Conservation (phyloP, 2,329 filamentous ascomycete species). For the Parascedosporium putredinis region DNA sequence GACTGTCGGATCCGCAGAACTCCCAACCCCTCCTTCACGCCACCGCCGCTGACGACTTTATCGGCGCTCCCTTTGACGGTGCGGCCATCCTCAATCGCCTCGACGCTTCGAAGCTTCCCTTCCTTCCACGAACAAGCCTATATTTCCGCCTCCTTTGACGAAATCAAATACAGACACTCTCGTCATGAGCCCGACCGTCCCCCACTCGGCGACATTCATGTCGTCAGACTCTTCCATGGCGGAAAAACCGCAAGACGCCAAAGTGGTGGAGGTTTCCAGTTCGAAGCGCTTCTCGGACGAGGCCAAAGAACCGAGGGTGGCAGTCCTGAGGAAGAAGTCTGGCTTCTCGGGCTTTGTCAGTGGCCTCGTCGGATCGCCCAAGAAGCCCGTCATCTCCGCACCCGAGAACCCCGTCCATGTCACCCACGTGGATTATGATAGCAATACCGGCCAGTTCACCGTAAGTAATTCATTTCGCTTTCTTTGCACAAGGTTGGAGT, state of each 20-base stretch:
- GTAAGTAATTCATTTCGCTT: constrained; percentile 54
- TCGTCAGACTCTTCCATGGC: constrained; percentile 45
- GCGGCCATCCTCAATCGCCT: constrained; percentile 50
- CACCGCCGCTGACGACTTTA: constrained; percentile 41
- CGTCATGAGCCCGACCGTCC: constrained; percentile 42
- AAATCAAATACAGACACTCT: constrained; percentile 13
- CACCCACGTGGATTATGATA: constrained; percentile 95
- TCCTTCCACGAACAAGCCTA: constrained; percentile 17
- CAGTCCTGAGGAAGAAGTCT: constrained; percentile 68
- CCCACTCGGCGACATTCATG: constrained; percentile 57
- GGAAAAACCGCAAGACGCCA: constrained; percentile 26
- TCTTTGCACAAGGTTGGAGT: too few relatives aligned
- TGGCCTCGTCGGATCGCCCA: constrained; percentile 71
- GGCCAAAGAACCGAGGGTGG: constrained; percentile 49
- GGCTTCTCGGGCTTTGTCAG: constrained; percentile 83
- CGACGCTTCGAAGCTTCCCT: constrained; percentile 34
- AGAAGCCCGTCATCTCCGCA: constrained; percentile 89
- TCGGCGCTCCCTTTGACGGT: constrained; percentile 57
- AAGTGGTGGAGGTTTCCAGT: constrained; percentile 37
- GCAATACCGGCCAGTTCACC: constrained; percentile 90
- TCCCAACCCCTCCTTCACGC: constrained; percentile 15
- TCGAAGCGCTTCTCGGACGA: constrained; percentile 76
- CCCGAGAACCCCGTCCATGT: constrained; percentile 97
- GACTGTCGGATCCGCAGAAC: constrained; percentile 18
- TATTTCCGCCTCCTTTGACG: constrained; percentile 17